Evolutionary conservation across 2,329 filamentous ascomycete genomes (phyloP), one percentile per base, ranked within the genome.

Genomic region (Sclerotinia glacialis): DNA sequence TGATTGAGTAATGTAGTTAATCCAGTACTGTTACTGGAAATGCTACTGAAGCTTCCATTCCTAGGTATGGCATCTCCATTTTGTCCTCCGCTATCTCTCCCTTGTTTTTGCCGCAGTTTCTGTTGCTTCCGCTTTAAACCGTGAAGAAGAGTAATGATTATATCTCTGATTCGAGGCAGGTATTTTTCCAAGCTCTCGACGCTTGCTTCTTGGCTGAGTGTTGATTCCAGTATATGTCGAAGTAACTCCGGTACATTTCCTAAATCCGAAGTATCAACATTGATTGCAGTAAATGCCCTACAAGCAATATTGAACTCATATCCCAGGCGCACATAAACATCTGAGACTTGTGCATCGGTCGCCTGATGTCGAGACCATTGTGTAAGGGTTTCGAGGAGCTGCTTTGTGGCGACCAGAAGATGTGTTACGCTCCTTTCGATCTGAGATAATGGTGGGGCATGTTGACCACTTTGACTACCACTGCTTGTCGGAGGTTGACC

Each of bases 281-380:
- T 95, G 75, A 99, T 99, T 67, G 93, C 92, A 74, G 92, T 92
- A 79, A 99, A 99, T 69, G 95, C 94, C 66, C 95, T 90, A 78
- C 94, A 98, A 37, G 95, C 95, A 82, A 99, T 95, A 79, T 99
- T 99, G 84, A 99, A 99, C 79, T 99, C 95, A 79, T 99, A 99
- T 56, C 95, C 95, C 69, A 99, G 82, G 69, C 95, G 90, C 68
- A 99, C 95, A 77, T 99, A 99, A 73, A 99, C 95, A 78, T 99
- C 95, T 16, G 95, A 98, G 68, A 99, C 95, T 77, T 98, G 92
- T 69, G 89, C 91, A 79, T 99, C 95, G 70, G 92, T 93, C 65
- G 95, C 93, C 74, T 91, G 89, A 69, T 91, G 90, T 67, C 94
- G 91, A 68, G 95, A 99, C 95, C 95, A 99, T 83, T 96, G 91